Evolutionary conservation across 2,329 filamentous ascomycete species (phyloP), one percentile per base, ranked within the genome.

Genomic region (Pleochaeta shiraiana): DNA sequence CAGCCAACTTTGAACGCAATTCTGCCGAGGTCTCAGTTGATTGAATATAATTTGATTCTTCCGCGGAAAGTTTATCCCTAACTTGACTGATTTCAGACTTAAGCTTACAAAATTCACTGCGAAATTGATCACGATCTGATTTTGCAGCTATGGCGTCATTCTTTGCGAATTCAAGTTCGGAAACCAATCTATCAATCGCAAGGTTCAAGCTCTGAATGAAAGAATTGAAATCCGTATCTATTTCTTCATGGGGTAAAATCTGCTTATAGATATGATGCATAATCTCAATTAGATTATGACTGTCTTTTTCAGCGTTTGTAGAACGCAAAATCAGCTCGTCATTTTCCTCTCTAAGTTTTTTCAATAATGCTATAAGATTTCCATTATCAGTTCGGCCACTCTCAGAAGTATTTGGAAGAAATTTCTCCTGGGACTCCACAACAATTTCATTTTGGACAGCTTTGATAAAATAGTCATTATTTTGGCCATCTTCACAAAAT

Each of bases 111-210:
- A 83, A 71, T 16, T 78, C 78, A 37, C 77, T 75, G 65, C 84
- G 79, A 0, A 86, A 77, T 50, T 78, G 76, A 64, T 84, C 84
- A 64, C 84, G 78, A 68, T 91, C 83, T 1, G 83, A 78, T 70
- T 79, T 81, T n/a, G 84, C 75, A 55, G 85, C 75, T 0, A 79
- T 76, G 12, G 81, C 74, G 67, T 84, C 82, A 64, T 81, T 80
- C 69, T 87, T 84, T 3, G 81, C 73, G 53, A 79, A 80, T 65
- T 79, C 80, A 21, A 83, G 73, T 71, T 82, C 84, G n/a, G 80
- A 79, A 26, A 84, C 73, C 1, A 85, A 69, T 37, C 83, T 83
- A 61, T 80, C 78, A 6, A 82, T 79, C 60, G 80, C 78, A 11
- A 78, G 78, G 16, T 83, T 76, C 2, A 90, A 75, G 2, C 79